A percentile compares a stretch with the other conserved stretches of the same genome.
These are phyloP conservation scores for Streptanthus diversifolius DNA, from an alignment of 345 rosid genomes.

Conservation along the genomic window DNA sequence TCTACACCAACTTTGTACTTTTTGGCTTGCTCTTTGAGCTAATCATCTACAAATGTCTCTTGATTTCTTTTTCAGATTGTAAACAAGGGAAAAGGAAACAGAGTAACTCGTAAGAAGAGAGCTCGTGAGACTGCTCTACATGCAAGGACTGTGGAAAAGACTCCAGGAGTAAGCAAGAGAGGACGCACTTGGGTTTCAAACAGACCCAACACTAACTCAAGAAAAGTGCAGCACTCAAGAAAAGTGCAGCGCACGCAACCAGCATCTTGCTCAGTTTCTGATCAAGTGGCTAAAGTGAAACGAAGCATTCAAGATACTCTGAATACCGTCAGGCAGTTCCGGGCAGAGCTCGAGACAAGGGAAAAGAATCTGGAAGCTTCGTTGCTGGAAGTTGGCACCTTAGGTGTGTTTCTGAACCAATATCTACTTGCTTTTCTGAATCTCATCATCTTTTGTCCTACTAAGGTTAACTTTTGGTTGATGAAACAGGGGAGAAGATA, in stretches of 20 bases:
- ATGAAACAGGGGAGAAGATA: constrained; percentile 25
- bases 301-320: constrained; percentile 3
- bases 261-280: constrained; percentile 12
- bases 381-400: neutral
- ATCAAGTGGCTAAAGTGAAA: constrained; percentile 24
- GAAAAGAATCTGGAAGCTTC: constrained; percentile 26
- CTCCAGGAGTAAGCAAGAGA: neutral
- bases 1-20: neutral
- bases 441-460: neutral
- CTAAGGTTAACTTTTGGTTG: neutral
- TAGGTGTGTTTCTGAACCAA: constrained; percentile 14
- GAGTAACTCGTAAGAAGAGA: constrained; percentile 11
- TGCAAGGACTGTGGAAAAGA: neutral
- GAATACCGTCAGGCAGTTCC: constrained; percentile 8
- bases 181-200: neutral
- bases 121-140: neutral
- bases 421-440: neutral
- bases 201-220: neutral
- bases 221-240: neutral
- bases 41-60: neutral
- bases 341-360: constrained; percentile 14
- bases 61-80: neutral
- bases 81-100: neutral
- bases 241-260: neutral
- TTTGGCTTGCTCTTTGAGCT: neutral